phyloP scores from a whole-genome alignment of 75 land plant genomes.

The Sequoia sempervirens region DNA sequence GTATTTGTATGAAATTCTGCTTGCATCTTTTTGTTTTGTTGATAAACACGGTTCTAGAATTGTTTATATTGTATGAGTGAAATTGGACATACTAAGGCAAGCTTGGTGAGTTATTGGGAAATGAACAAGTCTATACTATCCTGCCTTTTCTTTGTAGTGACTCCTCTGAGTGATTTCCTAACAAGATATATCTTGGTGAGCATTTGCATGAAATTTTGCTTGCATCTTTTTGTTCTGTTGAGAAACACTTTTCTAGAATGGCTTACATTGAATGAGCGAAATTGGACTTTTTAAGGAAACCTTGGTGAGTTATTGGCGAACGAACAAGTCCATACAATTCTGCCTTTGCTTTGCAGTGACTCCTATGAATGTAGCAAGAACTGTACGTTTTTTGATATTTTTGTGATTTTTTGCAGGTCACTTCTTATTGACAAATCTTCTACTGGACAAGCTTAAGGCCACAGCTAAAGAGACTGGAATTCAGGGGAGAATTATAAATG shows the following conservation, averaged over 20 bases:
- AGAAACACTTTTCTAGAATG: background rate
- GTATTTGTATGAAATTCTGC: background rate
- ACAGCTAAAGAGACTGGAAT: constrained; percentile 51
- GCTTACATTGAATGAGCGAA: background rate
- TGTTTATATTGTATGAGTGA: background rate
- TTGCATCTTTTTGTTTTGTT: background rate
- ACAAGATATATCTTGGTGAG: background rate
- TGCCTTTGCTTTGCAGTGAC: background rate
- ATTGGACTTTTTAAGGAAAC: background rate
- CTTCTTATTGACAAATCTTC: constrained; percentile 48
- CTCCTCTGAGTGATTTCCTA: background rate
- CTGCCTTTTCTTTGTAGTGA: too few relatives aligned
- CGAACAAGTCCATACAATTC: background rate
- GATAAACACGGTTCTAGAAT: background rate
- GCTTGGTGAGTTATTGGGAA: background rate
- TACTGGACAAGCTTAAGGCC: constrained; percentile 41
- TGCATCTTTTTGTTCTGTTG: background rate
- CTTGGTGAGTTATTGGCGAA: background rate
- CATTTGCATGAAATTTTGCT: background rate
- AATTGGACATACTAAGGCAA: background rate
- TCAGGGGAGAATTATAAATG: constrained; percentile 51
- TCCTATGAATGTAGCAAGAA: background rate
- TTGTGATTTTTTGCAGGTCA: constrained; percentile 30
- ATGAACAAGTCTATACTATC: too few relatives aligned
- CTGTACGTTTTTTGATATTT: background rate